Base-by-base conservation (phyloP, 345 rosid genomes). In the Eucalyptus fibrosa region DNA sequence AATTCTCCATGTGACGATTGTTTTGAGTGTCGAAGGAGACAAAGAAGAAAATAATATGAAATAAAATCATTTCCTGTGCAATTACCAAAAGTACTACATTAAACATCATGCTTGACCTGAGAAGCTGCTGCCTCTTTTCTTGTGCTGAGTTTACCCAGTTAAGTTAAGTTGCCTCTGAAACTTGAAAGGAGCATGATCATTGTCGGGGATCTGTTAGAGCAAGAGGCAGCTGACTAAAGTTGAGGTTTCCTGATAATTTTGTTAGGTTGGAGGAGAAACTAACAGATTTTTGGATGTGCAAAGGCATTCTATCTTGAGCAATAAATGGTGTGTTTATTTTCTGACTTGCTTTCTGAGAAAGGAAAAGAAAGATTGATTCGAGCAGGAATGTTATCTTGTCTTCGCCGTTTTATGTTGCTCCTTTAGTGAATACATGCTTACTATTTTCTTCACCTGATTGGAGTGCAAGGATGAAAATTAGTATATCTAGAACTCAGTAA, bases 21-120 rank as follows among this genome's bases (percentile, higher is more conserved):
- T 92, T 97, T 98, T 40, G 93, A 98, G 87, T 97, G 98, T 92
- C 95, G 98, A 90, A 95, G 99, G 93, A 98, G 95, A 92, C 98
- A 94, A 89, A 95, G 99, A 91, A 95, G 92, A 92, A 92, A 89
- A 86, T 88, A 93, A 94, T 88, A 88, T 47, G 45, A 86, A 45
- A 5, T 40, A 40, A 28, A 21, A 77, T n/a, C n/a, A n/a, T n/a
- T n/a, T n/a, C n/a, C n/a, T n/a, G n/a, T n/a, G n/a, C 69, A 77
- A 45, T 49, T 21, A 80, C 32, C 87, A 69, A 44, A 87, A 80
- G 5, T 40, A 89, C 60, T 65, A 62, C 88, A 88, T 45, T 40
- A 40, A 72, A 81, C 83, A 21, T 77, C 47, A 23, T 23, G 83
- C 47, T 37, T 77, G 47, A 77, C 83, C 47, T 21, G 62, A 51